phyloP scores from a whole-genome alignment of 2,329 filamentous ascomycete species.

The Laburnicola sp. region DNA sequence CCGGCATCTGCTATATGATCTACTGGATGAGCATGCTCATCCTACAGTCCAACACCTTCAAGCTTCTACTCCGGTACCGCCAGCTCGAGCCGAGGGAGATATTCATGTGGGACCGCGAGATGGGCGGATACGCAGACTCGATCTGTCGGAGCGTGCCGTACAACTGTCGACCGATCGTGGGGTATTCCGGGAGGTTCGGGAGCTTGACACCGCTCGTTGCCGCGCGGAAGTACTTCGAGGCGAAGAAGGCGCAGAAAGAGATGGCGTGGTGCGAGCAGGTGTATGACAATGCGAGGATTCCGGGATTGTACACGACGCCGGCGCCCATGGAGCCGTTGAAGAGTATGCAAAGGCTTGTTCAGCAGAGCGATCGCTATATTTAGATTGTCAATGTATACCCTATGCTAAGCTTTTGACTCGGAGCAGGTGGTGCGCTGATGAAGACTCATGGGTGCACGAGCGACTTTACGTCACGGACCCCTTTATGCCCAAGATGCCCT shows the following conservation, averaged over 20 bases:
- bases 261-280: slow-evolving; percentile 36
- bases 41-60: slow-evolving; percentile 41
- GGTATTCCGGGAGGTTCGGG: slow-evolving; percentile 39
- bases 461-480: no score
- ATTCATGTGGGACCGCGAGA: slow-evolving; percentile 37
- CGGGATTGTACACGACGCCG: slow-evolving; percentile 35
- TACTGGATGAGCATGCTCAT: slow-evolving; percentile 45
- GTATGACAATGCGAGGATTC: slow-evolving; percentile 34
- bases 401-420: no score
- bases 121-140: slow-evolving; percentile 34
- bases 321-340: slow-evolving; percentile 32
- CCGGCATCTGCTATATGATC: slow-evolving; percentile 40
- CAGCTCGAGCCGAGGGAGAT: slow-evolving; percentile 35
- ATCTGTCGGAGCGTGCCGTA: slow-evolving; percentile 41
- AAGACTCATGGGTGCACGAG: no score
- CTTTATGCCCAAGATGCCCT: no score
- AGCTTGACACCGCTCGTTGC: slow-evolving; percentile 41
- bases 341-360: slow-evolving; percentile 30
- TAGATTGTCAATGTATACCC: slow-evolving; percentile 1
- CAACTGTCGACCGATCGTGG: slow-evolving; percentile 30
- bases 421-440: no score
- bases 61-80: slow-evolving; percentile 27
- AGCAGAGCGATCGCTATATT: slow-evolving; percentile 27
- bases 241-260: slow-evolving; percentile 30
- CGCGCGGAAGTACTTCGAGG: slow-evolving; percentile 41